Base-by-base conservation (phyloP, 2,329 filamentous ascomycete species). In the Xylaria sp. region DNA sequence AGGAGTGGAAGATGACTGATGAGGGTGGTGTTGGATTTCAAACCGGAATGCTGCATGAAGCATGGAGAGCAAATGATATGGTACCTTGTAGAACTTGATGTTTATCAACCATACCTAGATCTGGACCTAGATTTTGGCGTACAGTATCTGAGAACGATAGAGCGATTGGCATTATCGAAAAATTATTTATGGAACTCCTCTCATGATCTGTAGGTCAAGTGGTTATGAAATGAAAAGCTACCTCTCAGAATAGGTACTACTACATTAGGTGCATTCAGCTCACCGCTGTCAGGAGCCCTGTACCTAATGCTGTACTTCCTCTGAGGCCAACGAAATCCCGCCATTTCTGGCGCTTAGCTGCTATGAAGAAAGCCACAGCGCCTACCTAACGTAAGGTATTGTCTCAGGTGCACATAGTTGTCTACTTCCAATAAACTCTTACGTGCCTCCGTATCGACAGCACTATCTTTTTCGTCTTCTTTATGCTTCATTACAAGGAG, bases 311-410 rank as follows among this genome's bases (percentile, higher is more conserved):
- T 53, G 24, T 53, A 7, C 11, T 32, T 17, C 32, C 24, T 32
- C 11, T 61, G n/a, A 17, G n/a, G 45, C 57, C 57, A 60, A 60
- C 47, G n/a, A 50, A 50, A 47, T 36, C 19, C 30, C n/a, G 9
- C 48, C 14, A 42, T 42, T 39, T 61, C 53, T 14, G 50, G 50
- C 24, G 2, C 50, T 17, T 51, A 21, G 24, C 24, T 32, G 24
- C 50, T 32, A 27, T 9, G 50, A 17, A 48, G 4, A 21, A 11
- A 48, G 50, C 11, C 50, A n/a, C n/a, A n/a, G n/a, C n/a, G n/a
- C n/a, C n/a, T n/a, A n/a, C n/a, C n/a, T n/a, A n/a, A n/a, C n/a
- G n/a, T 27, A 27, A 27, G 24, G 24, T 27, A 27, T 27, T 27
- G 24, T 27, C 24, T 27, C 24, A 27, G 24, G 24, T 27, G 24